These are phyloP conservation scores for Dipteronia sinensis DNA, from an alignment of 345 rosid species.

Conservation along the genomic window DNA sequence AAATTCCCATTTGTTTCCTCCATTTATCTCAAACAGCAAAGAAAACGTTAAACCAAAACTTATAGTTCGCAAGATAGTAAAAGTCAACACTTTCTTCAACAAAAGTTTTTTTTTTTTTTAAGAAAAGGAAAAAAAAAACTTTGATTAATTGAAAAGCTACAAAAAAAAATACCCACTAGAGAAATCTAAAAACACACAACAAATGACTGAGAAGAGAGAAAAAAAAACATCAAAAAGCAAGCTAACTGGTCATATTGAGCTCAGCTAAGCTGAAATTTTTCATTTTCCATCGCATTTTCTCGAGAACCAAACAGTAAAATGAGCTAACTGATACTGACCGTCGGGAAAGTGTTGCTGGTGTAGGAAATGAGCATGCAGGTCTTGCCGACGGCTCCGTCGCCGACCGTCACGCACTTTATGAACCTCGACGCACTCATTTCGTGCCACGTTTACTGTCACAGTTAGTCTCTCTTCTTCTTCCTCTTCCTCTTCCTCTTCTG, in stretches of 20 bases:
- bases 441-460: constrained; percentile 2
- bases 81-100: not conserved
- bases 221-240: not conserved
- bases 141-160: not conserved
- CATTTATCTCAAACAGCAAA: not conserved
- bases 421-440: constrained; percentile 75
- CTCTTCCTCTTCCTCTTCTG: constrained; percentile 8
- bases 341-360: constrained; percentile 79
- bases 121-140: not conserved
- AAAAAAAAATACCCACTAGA: not conserved
- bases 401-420: constrained; percentile 81
- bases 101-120: not conserved
- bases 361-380: constrained; percentile 83
- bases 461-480: not conserved
- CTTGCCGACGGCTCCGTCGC: constrained; percentile 85
- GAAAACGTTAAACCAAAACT: not conserved
- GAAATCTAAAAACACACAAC: not conserved
- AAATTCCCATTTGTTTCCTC: not conserved
- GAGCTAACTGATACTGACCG: constrained; percentile 39
- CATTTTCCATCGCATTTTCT: constrained; percentile 10
- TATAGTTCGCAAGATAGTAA: not conserved
- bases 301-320: constrained; percentile 8
- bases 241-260: not conserved
- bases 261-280: constrained; percentile 7
- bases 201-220: not conserved